Evolutionary conservation across 2,329 filamentous ascomycete species (phyloP).

Genomic region (Massarina eburnea): DNA sequence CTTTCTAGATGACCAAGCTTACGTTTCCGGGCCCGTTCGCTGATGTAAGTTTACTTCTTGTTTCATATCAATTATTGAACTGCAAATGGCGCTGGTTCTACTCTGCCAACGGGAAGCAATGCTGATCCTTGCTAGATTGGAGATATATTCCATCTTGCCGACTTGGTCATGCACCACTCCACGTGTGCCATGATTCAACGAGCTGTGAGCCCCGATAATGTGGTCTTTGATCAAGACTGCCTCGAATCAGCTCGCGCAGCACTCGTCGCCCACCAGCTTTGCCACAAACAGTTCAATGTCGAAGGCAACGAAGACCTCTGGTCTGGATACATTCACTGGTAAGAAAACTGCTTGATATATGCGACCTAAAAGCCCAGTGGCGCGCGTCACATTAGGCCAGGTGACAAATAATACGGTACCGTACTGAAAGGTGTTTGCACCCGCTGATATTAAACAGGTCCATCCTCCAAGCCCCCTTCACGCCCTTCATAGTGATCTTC

Average conservation of each 20-base stretch:
- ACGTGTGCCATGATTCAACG: conserved; percentile 36
- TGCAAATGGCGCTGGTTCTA: neutral
- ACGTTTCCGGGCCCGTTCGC: conserved; percentile 12
- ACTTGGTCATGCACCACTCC: conserved; percentile 38
- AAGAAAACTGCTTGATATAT: neutral
- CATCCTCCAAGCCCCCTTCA: conserved; percentile 50
- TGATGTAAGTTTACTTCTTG: conserved; percentile 3
- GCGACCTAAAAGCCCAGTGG: neutral
- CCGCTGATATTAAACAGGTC: too few species aligned
- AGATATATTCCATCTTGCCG: conserved; percentile 37
- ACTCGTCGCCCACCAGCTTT: conserved; percentile 32
- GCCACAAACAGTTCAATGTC: conserved; percentile 32
- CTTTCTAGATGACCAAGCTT: conserved; percentile 9
- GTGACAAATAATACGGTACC: too few species aligned
- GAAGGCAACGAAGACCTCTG: conserved; percentile 36
- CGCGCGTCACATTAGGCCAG: too few species aligned
- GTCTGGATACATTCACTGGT: conserved; percentile 41
- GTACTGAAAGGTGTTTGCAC: too few species aligned
- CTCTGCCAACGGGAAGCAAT: conserved; percentile 5
- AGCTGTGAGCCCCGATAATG: conserved; percentile 33
- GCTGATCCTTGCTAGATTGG: conserved; percentile 19
- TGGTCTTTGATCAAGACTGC: conserved; percentile 33
- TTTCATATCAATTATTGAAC: neutral
- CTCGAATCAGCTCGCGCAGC: conserved; percentile 35
- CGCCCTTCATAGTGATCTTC: conserved; percentile 54